phyloP scores from a whole-genome alignment of 2,329 filamentous ascomycete species.

The Colletotrichum sp. region DNA sequence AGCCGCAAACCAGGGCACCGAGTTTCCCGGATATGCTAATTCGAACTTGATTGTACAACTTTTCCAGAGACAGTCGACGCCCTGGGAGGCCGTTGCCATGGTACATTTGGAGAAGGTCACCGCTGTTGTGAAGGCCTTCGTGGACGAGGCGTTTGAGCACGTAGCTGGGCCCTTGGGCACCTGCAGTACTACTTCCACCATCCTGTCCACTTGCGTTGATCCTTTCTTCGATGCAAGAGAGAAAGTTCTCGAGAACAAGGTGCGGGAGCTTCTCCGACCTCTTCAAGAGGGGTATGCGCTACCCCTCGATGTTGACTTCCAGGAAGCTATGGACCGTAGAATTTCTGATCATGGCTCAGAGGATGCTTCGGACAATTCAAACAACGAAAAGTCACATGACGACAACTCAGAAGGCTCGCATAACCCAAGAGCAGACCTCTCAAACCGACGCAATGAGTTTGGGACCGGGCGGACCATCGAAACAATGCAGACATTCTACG shows the following conservation, averaged over 20 bases:
- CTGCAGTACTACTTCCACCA: constrained; percentile 23
- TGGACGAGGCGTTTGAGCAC: constrained; percentile 36
- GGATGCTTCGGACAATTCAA: too few species aligned
- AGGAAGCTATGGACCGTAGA: constrained; percentile 3
- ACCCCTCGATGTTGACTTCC: constrained; percentile 37
- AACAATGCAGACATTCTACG: constrained; percentile 48
- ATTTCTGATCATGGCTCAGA: neutral
- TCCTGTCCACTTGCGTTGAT: constrained; percentile 29
- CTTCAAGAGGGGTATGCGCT: constrained; percentile 37
- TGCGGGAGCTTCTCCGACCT: constrained; percentile 43
- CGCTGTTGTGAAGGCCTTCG: constrained; percentile 35
- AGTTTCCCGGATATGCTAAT: constrained; percentile 44
- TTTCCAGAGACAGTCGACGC: constrained; percentile 41
- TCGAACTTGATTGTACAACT: constrained; percentile 39
- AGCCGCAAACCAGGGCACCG: constrained; percentile 40
- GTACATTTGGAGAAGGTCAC: constrained; percentile 38
- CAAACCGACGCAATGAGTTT: constrained; percentile 28
- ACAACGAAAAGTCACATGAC: too few species aligned
- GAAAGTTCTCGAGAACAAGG: constrained; percentile 32
- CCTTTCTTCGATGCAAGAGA: constrained; percentile 38
- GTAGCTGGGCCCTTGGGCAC: constrained; percentile 8
- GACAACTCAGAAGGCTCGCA: neutral
- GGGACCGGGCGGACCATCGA: constrained; percentile 45
- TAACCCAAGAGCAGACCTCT: neutral
- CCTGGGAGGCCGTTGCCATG: constrained; percentile 42